phyloP scores from a whole-genome alignment of 1,284 basidiomycete species.

The Hymenochaete sp. region DNA sequence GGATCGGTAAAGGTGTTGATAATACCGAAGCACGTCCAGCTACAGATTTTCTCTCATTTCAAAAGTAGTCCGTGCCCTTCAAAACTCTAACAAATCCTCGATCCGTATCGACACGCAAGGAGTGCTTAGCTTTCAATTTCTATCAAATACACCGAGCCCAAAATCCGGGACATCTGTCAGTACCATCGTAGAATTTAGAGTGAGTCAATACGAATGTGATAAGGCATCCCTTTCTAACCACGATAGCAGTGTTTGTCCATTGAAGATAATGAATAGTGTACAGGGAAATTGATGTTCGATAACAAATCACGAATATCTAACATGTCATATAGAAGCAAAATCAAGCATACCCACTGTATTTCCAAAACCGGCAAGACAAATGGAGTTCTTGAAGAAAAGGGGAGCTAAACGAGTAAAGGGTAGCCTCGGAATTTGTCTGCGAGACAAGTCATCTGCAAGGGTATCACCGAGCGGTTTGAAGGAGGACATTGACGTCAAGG shows the following conservation, averaged over 20 bases:
- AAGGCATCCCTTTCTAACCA: neutral
- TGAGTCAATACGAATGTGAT: constrained; percentile 33
- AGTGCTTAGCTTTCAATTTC: constrained; percentile 75
- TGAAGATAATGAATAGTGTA: constrained; percentile 6
- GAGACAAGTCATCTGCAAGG: constrained; percentile 21
- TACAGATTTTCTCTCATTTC: constrained; percentile 73
- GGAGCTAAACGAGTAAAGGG: constrained; percentile 72
- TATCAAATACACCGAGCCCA: constrained; percentile 61
- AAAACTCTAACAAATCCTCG: constrained; percentile 77
- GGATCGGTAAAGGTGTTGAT: neutral
- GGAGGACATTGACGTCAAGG: constrained; percentile 23
- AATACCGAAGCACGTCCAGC: constrained; percentile 33
- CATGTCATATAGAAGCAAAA: constrained; percentile 7
- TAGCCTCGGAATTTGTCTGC: constrained; percentile 31
- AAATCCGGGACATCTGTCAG: constrained; percentile 37
- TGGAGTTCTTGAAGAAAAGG: constrained; percentile 40
- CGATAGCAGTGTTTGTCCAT: constrained; percentile 14
- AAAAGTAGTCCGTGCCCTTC: constrained; percentile 62
- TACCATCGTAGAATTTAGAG: constrained; percentile 79
- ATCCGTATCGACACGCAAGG: constrained; percentile 76
- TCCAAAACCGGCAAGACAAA: constrained; percentile 65
- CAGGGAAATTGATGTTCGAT: neutral
- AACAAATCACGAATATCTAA: neutral
- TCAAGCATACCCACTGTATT: constrained; percentile 66
- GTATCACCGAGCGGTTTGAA: constrained; percentile 15